Base-by-base conservation (phyloP, 495 filamentous ascomycete genomes). In the Diplogelasinospora grovesii region DNA sequence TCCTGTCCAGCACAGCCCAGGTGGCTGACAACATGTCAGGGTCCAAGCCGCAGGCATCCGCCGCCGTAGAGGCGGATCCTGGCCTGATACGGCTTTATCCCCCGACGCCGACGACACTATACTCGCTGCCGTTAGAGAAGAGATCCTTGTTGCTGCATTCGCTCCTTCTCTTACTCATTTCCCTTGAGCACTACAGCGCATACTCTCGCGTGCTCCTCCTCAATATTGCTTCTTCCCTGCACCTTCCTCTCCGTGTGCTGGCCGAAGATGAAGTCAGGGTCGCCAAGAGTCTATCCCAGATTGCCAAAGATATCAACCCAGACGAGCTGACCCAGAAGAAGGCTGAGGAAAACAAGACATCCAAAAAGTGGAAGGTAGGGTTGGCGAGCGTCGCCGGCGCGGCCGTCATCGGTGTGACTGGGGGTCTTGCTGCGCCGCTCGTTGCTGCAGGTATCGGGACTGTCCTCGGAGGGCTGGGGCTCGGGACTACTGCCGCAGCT, bases 371-470 rank as follows among this genome's bases (percentile, higher is more conserved):
- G 83, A 95, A 88, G 55, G 75, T 87, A 18, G 85, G 83, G 22
- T 27, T 43, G 18, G 50, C 53, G 13, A 28, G 37, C 11, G 81
- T 83, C 11, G 81, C 78, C 18, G 79, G 79, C 16, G 85, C 81
- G 26, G 82, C 76, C 1, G 53, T 84, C 3, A 82, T 88, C 32
- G 85, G 82, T 6, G 67, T 83, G 16, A 83, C 85, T 5, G 83
- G 86, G 10, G 81, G 81, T 19, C 77, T 96, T 4, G 83, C 89
- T 4, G 83, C 86, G 3, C 84, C 92, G 0, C 64, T 97, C 2
- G 76, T 89, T 10, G 85, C 82, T 4, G 89, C 86, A 8, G 84
- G 86, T 0, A 71, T 96, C 29, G 89, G 90, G 23, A 80, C 80
- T 1, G 72, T 94, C 0, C 81, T 90, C 70, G 86, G 86, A 14